Evolutionary conservation across 2,329 filamentous ascomycete species (phyloP).

Genomic region (Onygenales sp.): DNA sequence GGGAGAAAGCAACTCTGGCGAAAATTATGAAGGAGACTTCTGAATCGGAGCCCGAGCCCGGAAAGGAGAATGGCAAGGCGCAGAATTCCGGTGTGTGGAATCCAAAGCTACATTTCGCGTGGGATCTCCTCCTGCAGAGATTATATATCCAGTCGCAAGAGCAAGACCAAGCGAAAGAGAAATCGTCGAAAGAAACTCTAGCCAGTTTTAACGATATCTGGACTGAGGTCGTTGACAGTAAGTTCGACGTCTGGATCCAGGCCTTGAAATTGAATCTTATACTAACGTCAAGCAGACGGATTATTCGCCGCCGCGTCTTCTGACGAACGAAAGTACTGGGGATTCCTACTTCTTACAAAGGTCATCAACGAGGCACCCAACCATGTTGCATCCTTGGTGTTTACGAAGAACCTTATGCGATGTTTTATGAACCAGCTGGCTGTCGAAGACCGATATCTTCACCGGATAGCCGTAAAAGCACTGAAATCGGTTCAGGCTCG

Average conservation of each 20-base stretch:
- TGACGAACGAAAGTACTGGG: constrained; percentile 82
- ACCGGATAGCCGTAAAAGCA: constrained; percentile 67
- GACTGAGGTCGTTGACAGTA: constrained; percentile 77
- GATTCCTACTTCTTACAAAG: constrained; percentile 77
- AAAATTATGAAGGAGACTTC: constrained; percentile 66
- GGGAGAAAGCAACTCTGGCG: constrained; percentile 59
- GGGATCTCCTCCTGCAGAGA: constrained; percentile 62
- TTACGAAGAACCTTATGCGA: constrained; percentile 73
- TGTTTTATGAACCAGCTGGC: constrained; percentile 76
- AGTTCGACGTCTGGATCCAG: constrained; percentile 31
- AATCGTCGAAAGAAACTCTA: constrained; percentile 27
- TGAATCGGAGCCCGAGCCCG: constrained; percentile 19
- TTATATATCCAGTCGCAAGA: constrained; percentile 21
- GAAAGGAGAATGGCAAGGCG: constrained; percentile 18
- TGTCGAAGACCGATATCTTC: constrained; percentile 66
- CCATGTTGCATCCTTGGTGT: constrained; percentile 50
- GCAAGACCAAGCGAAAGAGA: constrained; percentile 22
- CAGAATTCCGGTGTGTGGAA: constrained; percentile 61
- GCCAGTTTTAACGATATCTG: constrained; percentile 65
- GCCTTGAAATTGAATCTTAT: neutral
- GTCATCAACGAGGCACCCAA: constrained; percentile 50
- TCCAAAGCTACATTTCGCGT: constrained; percentile 75
- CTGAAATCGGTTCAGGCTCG: constrained; percentile 61
- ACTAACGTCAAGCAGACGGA: constrained; percentile 48
- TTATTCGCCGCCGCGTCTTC: constrained; percentile 76